These are phyloP conservation scores for Neurospora sp. DNA, from an alignment of 495 filamentous ascomycete species.

Conservation along the genomic window DNA sequence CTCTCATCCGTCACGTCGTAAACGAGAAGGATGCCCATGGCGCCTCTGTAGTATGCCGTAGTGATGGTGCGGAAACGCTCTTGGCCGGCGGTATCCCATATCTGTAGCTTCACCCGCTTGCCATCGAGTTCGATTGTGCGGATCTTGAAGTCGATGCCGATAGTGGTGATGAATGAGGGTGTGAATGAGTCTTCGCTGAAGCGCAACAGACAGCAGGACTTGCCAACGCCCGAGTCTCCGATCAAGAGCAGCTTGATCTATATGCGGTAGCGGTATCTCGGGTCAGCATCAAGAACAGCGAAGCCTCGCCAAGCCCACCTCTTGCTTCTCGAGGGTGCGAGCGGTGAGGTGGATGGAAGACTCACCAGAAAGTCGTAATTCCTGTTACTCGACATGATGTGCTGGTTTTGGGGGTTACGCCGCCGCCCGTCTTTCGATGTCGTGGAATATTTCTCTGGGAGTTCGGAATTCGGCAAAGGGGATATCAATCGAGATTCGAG, in stretches of 20 bases:
- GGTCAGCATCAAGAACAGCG: slow-evolving; percentile 2
- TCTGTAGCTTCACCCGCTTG: slow-evolving; percentile 97
- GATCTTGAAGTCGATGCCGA: slow-evolving; percentile 99
- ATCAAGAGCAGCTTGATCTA: slow-evolving; percentile 99
- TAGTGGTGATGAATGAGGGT: slow-evolving; percentile 97
- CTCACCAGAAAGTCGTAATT: slow-evolving; percentile 97
- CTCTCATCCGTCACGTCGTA: slow-evolving; percentile 98
- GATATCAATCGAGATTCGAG: neutral
- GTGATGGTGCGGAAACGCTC: slow-evolving; percentile 98
- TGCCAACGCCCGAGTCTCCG: slow-evolving; percentile 95
- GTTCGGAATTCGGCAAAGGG: neutral
- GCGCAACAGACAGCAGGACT: slow-evolving; percentile 95
- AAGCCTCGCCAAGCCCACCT: neutral
- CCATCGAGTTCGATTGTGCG: slow-evolving; percentile 96
- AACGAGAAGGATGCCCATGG: slow-evolving; percentile 96
- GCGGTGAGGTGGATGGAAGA: slow-evolving; percentile 2
- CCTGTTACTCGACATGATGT: slow-evolving; percentile 81
- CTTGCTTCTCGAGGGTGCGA: neutral
- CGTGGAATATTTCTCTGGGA: slow-evolving; percentile 6
- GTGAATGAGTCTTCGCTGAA: slow-evolving; percentile 99
- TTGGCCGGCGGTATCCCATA: slow-evolving; percentile 98
- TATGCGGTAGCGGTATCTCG: neutral
- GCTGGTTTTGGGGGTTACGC: slow-evolving; percentile 2
- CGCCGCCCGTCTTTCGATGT: slow-evolving; percentile 5
- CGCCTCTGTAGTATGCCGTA: slow-evolving; percentile 95